phyloP scores from a whole-genome alignment of 108 stramenopile species.

The Cafeteria roenbergensis region DNA sequence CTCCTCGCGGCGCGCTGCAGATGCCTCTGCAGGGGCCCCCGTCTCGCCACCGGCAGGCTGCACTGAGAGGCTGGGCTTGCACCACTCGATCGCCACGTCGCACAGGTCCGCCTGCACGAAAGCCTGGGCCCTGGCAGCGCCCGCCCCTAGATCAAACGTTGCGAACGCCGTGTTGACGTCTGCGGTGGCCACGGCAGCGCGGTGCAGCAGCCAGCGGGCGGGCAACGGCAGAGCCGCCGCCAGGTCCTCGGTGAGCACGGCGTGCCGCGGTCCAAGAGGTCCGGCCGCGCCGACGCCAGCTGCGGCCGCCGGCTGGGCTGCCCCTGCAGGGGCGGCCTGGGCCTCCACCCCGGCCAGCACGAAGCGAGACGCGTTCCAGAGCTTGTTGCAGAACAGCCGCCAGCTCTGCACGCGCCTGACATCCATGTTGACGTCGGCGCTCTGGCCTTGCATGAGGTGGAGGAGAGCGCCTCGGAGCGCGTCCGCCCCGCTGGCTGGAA shows the following conservation, averaged over 20 bases:
- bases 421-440: constrained; percentile 62
- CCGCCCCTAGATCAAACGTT: constrained; percentile 25
- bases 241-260: constrained; percentile 25
- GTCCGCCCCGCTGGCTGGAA: constrained; percentile 65
- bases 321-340: constrained; percentile 53
- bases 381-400: constrained; percentile 86
- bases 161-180: background rate
- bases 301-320: constrained; percentile 60
- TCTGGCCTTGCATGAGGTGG: background rate
- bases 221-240: constrained; percentile 27
- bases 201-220: background rate
- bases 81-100: constrained; percentile 90
- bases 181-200: background rate
- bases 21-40: background rate
- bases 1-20: constrained; percentile 49
- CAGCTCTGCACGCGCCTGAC: constrained; percentile 73
- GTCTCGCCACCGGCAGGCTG: background rate
- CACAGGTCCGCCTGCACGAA: constrained; percentile 92
- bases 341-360: constrained; percentile 52
- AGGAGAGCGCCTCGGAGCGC: constrained; percentile 63
- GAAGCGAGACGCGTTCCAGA: constrained; percentile 91
- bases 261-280: background rate
- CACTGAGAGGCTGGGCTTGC: constrained; percentile 63
- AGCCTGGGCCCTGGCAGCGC: constrained; percentile 45
- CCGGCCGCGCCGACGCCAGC: constrained; percentile 46